Evolutionary conservation across 352 stramenopile genomes (phyloP).

Genomic region (Globisporangium carolinianum): DNA sequence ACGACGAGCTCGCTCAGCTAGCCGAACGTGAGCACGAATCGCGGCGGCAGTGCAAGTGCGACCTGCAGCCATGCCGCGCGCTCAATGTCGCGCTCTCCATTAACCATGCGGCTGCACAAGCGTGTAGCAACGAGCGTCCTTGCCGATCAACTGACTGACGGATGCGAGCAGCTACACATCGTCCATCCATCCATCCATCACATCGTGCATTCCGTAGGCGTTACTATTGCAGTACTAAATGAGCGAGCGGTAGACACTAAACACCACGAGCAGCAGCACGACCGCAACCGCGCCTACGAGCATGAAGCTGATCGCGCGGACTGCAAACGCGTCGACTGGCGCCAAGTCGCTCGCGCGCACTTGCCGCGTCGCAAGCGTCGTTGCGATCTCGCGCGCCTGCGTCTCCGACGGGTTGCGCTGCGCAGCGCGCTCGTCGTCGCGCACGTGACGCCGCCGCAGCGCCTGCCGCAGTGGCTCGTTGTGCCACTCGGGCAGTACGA

Average conservation of each 20-base stretch:
- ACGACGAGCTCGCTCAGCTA: too few relatives aligned
- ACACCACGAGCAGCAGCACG: conserved; percentile 27
- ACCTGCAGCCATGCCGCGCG: too few relatives aligned
- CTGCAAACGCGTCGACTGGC: conserved; percentile 34
- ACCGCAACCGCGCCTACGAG: conserved; percentile 32
- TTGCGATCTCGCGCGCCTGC: conserved; percentile 44
- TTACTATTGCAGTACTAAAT: background rate
- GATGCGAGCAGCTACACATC: too few relatives aligned
- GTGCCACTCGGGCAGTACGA: conserved; percentile 59
- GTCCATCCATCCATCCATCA: too few relatives aligned
- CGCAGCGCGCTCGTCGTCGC: conserved; percentile 16
- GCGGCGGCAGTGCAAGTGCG: too few relatives aligned
- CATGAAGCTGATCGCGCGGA: conserved; percentile 37
- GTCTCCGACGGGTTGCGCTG: conserved; percentile 32
- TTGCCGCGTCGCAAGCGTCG: conserved; percentile 19
- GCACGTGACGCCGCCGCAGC: conserved; percentile 45
- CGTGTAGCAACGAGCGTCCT: too few relatives aligned
- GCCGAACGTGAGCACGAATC: too few relatives aligned
- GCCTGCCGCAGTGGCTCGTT: conserved; percentile 34
- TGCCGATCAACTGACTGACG: too few relatives aligned
- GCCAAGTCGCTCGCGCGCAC: conserved; percentile 1
- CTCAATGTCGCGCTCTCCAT: too few relatives aligned
- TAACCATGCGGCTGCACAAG: too few relatives aligned
- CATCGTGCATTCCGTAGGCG: too few relatives aligned
- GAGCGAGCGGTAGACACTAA: conserved; percentile 14